These are phyloP conservation scores for Syzygium malaccense DNA, from an alignment of 441 rosid species.

Conservation along the genomic window DNA sequence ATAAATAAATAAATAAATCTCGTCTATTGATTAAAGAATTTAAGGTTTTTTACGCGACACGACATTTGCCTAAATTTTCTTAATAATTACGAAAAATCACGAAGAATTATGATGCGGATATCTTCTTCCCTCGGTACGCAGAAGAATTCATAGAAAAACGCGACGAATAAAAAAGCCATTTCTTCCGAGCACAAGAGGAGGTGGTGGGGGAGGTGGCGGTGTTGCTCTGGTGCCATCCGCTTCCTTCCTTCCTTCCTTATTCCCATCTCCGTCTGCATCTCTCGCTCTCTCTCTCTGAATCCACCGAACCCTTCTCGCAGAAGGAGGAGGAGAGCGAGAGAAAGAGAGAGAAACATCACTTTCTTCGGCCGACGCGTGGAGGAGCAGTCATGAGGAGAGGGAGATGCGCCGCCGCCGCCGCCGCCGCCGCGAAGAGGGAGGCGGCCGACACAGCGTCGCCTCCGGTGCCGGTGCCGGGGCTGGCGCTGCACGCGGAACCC, in stretches of 20 bases:
- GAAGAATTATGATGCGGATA: not conserved
- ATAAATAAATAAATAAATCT: not conserved
- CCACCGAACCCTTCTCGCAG: not conserved
- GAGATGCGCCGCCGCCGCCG: not conserved
- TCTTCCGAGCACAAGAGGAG: not conserved
- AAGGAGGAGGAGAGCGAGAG: not conserved
- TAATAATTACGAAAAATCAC: not conserved
- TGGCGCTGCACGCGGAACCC: not conserved
- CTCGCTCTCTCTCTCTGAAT: not conserved
- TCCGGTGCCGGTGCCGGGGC: not conserved
- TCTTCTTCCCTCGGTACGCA: not conserved
- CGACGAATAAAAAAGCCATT: not conserved
- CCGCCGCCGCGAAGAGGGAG: not conserved
- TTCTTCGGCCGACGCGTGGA: not conserved
- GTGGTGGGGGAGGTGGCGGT: not conserved
- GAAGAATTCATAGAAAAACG: not conserved
- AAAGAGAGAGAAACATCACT: not conserved
- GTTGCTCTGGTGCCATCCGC: not conserved
- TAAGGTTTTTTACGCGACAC: not conserved
- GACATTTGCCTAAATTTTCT: not conserved
- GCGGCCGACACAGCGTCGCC: not conserved
- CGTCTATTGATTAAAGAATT: not conserved
- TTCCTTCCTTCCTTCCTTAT: not conserved
- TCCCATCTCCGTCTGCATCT: not conserved
- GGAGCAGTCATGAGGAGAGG: not conserved